Conservation (phyloP, 73 alveolate genomes). For the Blepharisma stoltei region DNA sequence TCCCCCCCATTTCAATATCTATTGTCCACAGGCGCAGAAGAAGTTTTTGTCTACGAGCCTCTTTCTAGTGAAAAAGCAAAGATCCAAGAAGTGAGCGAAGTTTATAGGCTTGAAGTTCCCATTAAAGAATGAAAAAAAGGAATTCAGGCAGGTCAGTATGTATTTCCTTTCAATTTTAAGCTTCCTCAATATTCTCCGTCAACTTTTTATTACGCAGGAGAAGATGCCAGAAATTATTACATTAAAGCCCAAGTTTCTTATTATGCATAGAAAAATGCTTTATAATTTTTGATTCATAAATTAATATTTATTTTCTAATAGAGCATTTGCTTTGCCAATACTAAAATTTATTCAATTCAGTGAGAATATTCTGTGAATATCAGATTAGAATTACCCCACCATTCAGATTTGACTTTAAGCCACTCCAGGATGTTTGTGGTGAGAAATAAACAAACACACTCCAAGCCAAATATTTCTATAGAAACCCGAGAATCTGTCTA, state of each 20-base stretch:
- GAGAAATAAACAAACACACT: background rate
- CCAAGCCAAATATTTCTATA: background rate
- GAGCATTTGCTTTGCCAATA: too few species aligned
- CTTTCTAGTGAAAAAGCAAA: background rate
- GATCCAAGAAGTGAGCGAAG: background rate
- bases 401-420: background rate
- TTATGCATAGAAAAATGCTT: too few species aligned
- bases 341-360: too few species aligned
- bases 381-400: too few species aligned
- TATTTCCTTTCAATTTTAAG: conserved; percentile 23
- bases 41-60: background rate
- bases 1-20: too few species aligned
- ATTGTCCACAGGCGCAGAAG: background rate
- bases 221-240: background rate
- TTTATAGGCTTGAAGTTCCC: background rate
- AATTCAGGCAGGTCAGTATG: conserved; percentile 11
- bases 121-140: background rate
- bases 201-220: conserved; percentile 25
- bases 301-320: too few species aligned
- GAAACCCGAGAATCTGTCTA: background rate
- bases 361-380: too few species aligned
- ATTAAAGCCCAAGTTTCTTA: conserved; percentile 20
- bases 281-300: too few species aligned
- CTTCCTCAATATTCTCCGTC: conserved; percentile 4
- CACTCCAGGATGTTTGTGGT: conserved; percentile 7